Evolutionary conservation across 306 rosid genomes (phyloP), one percentile per base, ranked within the genome.

Genomic region (Corylus avellana): DNA sequence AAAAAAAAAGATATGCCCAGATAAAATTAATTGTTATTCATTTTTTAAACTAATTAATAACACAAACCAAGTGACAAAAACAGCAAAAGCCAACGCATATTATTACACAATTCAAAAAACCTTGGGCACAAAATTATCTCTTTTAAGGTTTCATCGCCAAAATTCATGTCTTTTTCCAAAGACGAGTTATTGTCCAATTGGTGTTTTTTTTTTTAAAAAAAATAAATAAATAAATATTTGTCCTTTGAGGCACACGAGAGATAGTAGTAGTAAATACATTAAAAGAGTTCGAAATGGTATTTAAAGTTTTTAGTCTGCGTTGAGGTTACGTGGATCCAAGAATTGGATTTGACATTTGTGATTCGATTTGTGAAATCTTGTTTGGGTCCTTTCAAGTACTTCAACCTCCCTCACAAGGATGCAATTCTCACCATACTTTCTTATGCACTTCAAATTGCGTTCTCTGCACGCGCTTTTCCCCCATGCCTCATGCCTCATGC

Each of bases 371-470:
- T 11, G 46, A 57, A 78, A 78, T 70, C 71, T 78, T 58, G 61
- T 78, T 57, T 47, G 73, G 62, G 81, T 78, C 81, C 62, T 70
- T 48, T 47, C 81, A 70, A 20, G 81, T 57, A 69, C 39, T 12
- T 55, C 69, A 42, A 42, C 46, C 6, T 42, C 71, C 3, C 18
- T 7, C n/a, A 54, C 12, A 46, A 44, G 63, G 71, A 18, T 27
- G 12, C 25, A 25, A 11, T 1, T 6, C 66, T 39, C 6, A 1
- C 0, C 8, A 53, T 55, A 10, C 35, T 25, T 11, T 39, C 16
- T 1, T 11, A 16, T 9, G n/a, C 29, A 2, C 29, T 67, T 0
- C 5, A 44, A 11, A 17, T 32, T 3, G 53, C 72, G 53, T 68
- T 39, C 2, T 13, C 8, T 4, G 42, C 8, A 68, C 72, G 29